phyloP scores from a whole-genome alignment of 1,284 basidiomycete genomes.

The Rugosomyces carneus region DNA sequence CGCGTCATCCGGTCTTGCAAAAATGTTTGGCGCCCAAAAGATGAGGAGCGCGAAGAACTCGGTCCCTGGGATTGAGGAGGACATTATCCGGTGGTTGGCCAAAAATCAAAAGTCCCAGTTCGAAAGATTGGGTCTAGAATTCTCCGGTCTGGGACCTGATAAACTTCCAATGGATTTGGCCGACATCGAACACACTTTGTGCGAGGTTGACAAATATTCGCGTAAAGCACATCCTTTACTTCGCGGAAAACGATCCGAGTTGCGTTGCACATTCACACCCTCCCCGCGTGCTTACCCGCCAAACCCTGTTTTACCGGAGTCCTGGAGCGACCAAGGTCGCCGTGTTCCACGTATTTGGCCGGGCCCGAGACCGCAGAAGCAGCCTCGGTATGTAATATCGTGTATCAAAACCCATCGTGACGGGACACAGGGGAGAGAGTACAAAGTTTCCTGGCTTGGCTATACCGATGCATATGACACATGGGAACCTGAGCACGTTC shows the following conservation, averaged over 20 bases:
- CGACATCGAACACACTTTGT: slow-evolving; percentile 62
- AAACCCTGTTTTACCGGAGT: slow-evolving; percentile 37
- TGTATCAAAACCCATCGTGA: slow-evolving; percentile 33
- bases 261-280: slow-evolving; percentile 28
- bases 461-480: slow-evolving; percentile 52
- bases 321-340: slow-evolving; percentile 43
- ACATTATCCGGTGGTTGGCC: slow-evolving; percentile 53
- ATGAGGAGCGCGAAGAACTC: slow-evolving; percentile 24
- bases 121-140: slow-evolving; percentile 40
- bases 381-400: slow-evolving; percentile 37
- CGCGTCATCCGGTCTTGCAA: slow-evolving; percentile 45
- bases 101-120: slow-evolving; percentile 50
- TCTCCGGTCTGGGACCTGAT: slow-evolving; percentile 41
- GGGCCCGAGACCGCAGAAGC: slow-evolving; percentile 28
- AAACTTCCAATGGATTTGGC: slow-evolving; percentile 43
- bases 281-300: slow-evolving; percentile 20
- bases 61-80: slow-evolving; percentile 36
- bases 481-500: slow-evolving; percentile 49
- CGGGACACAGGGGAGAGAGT: slow-evolving; percentile 32
- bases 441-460: slow-evolving; percentile 55
- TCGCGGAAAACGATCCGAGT: slow-evolving; percentile 28
- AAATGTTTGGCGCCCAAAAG: slow-evolving; percentile 39
- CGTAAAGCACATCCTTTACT: slow-evolving; percentile 37
- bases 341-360: slow-evolving; percentile 31
- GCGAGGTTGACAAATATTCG: slow-evolving; percentile 63